Conservation (phyloP, 768 basidiomycete species). For the Lactarius evosmus region DNA sequence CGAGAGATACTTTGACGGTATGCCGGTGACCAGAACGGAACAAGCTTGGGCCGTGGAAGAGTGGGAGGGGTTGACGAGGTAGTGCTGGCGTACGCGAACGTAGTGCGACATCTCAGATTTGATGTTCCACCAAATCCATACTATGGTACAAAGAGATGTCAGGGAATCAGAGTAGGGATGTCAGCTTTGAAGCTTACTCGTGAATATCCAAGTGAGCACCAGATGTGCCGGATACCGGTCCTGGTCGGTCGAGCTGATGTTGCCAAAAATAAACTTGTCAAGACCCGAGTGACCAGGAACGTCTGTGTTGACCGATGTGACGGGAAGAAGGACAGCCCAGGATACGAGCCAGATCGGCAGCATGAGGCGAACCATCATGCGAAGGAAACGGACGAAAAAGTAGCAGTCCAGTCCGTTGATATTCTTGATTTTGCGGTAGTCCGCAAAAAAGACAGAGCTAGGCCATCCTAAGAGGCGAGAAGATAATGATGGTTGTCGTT, state of each 20-base stretch:
- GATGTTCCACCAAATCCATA: slow-evolving; percentile 85
- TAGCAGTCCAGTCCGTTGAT: slow-evolving; percentile 89
- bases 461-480: slow-evolving; percentile 62
- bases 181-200: slow-evolving; percentile 47
- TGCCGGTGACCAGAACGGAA: slow-evolving; percentile 87
- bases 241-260: slow-evolving; percentile 51
- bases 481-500: slow-evolving; percentile 56
- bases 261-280: slow-evolving; percentile 77
- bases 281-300: slow-evolving; percentile 51
- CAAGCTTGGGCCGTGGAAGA: slow-evolving; percentile 80
- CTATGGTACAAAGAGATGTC: slow-evolving; percentile 37
- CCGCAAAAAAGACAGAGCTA: slow-evolving; percentile 53
- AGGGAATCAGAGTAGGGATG: background rate
- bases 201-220: slow-evolving; percentile 71
- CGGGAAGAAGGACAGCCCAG: slow-evolving; percentile 81
- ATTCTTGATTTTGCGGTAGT: slow-evolving; percentile 58
- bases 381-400: slow-evolving; percentile 86
- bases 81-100: slow-evolving; percentile 72
- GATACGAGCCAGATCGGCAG: slow-evolving; percentile 90
- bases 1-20: slow-evolving; percentile 75
- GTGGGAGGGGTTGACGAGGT: slow-evolving; percentile 73
- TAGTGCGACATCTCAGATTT: slow-evolving; percentile 78
- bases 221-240: slow-evolving; percentile 75
- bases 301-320: slow-evolving; percentile 54
- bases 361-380: slow-evolving; percentile 78